Base-by-base conservation (phyloP, 768 basidiomycete species). In the Omphalotus guepiniiformis region DNA sequence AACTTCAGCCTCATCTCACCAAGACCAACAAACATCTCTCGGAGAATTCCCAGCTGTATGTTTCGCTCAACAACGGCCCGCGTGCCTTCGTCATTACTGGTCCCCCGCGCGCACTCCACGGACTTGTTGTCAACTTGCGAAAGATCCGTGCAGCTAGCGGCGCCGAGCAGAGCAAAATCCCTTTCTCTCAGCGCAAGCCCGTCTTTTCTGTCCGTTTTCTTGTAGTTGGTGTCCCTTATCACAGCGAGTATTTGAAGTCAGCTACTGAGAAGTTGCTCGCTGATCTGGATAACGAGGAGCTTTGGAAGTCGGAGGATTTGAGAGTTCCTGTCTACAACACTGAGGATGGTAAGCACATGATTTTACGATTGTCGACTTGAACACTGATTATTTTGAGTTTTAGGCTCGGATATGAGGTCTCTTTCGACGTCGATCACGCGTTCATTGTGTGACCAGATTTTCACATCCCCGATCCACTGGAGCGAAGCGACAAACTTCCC, bases 191-290 rank as follows among this genome's bases (percentile, higher is more conserved):
- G 71, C 80, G 96, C 57, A 95, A 95, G 68, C 85, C 89, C 5
- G 88, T 91, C 4, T 98, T 99, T 67, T 86, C 82, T 35, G 80
- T 88, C 39, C 85, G 96, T 37, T 99, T 98, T 75, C 71, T 99
- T 58, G 86, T 91, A n/a, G 88, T 99, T 59, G 87, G 83, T 44
- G 95, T 93, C 2, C 96, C 96, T 1, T 99, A 93, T 70, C 96
- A 99, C 74, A 94, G 93, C 65, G 71, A 73, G 16, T 95, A 97
- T 66, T 73, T 99, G 46, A 61, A 61, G 15, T 83, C 78, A 23
- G 86, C 82, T 1, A 80, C 91, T 2, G 79, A 92, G 53, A 87
- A 82, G 64, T 67, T 96, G 39, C 65, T 87, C 30, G 79, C 86
- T 49, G 91, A 94, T 69, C 66, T 94, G 28, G 72, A 68, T 9